Evolutionary conservation across 495 filamentous ascomycete genomes (phyloP).

Genomic region (Tuber calosporum): DNA sequence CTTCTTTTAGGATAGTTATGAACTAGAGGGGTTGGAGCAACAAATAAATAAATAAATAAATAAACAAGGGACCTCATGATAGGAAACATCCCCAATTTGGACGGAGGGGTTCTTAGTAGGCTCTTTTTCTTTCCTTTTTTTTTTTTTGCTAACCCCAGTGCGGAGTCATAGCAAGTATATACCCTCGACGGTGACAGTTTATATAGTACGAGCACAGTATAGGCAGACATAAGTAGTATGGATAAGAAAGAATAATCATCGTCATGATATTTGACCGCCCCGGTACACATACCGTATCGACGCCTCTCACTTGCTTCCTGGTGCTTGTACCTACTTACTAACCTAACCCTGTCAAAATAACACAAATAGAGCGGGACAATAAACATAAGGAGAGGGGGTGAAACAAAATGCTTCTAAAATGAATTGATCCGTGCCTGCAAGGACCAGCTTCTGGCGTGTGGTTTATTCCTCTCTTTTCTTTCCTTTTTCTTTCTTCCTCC

Average conservation of each 20-base stretch:
- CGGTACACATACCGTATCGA: neutral
- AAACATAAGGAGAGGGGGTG: neutral
- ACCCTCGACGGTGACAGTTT: too few relatives aligned
- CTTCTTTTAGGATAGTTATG: neutral
- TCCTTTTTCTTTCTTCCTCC: constrained; percentile 19
- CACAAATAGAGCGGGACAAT: neutral
- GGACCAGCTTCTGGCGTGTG: constrained; percentile 26
- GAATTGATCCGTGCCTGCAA: constrained; percentile 14
- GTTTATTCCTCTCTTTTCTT: constrained; percentile 11
- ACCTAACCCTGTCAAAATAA: neutral
- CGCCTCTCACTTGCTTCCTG: neutral
- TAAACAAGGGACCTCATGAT: neutral
- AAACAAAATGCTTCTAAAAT: neutral
- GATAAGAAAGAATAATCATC: neutral
- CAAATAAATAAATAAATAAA: too few relatives aligned
- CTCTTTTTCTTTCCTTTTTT: neutral
- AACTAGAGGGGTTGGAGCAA: too few relatives aligned
- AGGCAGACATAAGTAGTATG: neutral
- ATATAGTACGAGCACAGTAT: neutral
- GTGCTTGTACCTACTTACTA: neutral
- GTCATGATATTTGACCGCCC: neutral
- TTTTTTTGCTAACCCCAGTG: neutral
- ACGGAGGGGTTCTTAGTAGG: neutral
- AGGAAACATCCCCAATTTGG: neutral
- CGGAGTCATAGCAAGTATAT: neutral